Evolutionary conservation across 768 basidiomycete genomes (phyloP).

Genomic region (Tricholoma matsutake): DNA sequence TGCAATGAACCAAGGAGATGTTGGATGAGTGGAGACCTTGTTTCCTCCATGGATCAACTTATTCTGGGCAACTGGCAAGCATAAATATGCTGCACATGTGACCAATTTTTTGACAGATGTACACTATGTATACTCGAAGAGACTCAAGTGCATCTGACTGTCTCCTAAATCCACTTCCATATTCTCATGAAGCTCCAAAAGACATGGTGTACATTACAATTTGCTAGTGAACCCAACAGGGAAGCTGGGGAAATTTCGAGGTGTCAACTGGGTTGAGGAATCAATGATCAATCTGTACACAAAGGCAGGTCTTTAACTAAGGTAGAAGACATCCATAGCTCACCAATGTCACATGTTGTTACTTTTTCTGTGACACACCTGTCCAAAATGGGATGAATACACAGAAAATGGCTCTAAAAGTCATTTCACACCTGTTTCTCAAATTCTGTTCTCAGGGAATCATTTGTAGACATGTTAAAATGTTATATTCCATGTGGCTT

Average conservation of each 20-base stretch:
- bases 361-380: no score
- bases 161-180: background rate
- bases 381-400: no score
- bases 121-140: slow-evolving; percentile 2
- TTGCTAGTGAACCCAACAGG: slow-evolving; percentile 35
- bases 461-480: no score
- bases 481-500: no score
- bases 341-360: no score
- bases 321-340: no score
- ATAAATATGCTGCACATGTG: slow-evolving; percentile 12
- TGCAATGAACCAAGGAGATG: slow-evolving; percentile 15
- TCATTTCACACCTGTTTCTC: no score
- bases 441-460: no score
- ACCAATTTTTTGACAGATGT: slow-evolving; percentile 6
- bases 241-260: slow-evolving; percentile 21
- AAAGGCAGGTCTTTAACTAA: slow-evolving; percentile 29
- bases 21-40: slow-evolving; percentile 7
- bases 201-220: slow-evolving; percentile 22
- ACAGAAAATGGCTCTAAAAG: no score
- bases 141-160: background rate
- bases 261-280: slow-evolving; percentile 39
- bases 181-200: background rate
- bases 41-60: slow-evolving; percentile 10
- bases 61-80: slow-evolving; percentile 10
- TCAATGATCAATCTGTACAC: slow-evolving; percentile 35